These are phyloP conservation scores for Coriaria nepalensis DNA, from an alignment of 306 rosid genomes.

Conservation along the genomic window DNA sequence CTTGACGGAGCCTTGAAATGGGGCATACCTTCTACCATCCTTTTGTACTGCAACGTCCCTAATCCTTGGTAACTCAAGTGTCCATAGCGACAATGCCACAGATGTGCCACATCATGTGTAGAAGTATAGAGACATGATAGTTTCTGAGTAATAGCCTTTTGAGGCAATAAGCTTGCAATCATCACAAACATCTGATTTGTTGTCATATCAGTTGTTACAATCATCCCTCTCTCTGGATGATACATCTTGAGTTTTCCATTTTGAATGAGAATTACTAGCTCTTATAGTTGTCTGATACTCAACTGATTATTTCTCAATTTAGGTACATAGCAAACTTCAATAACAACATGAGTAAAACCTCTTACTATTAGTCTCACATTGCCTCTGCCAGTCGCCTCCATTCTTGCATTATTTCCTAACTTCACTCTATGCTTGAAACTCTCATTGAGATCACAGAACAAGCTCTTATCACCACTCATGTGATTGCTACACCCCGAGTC, in stretches of 20 bases:
- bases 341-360: background rate
- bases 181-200: background rate
- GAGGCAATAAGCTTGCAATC: no score
- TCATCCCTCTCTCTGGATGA: background rate
- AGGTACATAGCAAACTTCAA: background rate
- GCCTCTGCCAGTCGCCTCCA: background rate
- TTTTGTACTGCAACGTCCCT: background rate
- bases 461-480: background rate
- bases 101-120: background rate
- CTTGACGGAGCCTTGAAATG: background rate
- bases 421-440: background rate
- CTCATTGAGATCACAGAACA: background rate
- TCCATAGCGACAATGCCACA: background rate
- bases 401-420: background rate
- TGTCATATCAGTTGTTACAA: no score
- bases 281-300: no score
- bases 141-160: background rate
- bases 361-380: background rate
- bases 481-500: background rate
- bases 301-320: no score
- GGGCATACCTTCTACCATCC: background rate
- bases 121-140: background rate
- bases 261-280: background rate
- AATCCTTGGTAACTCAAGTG: constrained; percentile 3
- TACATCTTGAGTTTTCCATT: background rate